Conservation (phyloP, 306 rosid species). For the Elaeagnus macrophylla region DNA sequence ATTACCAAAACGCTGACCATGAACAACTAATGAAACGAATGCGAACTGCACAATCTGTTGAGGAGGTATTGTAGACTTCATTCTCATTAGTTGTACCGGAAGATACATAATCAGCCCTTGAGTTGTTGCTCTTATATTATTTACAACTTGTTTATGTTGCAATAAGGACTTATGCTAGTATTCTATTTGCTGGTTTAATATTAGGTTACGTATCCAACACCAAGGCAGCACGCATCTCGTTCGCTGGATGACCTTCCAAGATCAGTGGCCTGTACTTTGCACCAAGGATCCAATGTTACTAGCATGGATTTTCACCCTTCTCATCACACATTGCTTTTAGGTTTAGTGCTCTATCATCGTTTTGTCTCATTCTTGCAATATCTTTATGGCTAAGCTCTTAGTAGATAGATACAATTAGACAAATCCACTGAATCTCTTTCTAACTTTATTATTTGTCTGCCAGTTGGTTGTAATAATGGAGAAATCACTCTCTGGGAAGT, state of each 20-base stretch:
- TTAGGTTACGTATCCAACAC: conserved; percentile 58
- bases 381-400: neutral
- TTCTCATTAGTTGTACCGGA: no score
- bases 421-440: neutral
- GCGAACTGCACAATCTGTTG: conserved; percentile 50
- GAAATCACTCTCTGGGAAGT: conserved; percentile 83
- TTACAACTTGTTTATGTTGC: conserved; percentile 6
- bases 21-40: conserved; percentile 67
- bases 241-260: conserved; percentile 70
- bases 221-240: conserved; percentile 60
- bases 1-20: conserved; percentile 61
- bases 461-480: conserved; percentile 76
- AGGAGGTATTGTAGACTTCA: conserved; percentile 48
- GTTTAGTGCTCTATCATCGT: conserved; percentile 28
- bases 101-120: neutral
- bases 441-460: conserved; percentile 14
- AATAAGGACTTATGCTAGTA: conserved; percentile 16
- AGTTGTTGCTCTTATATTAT: conserved; percentile 15
- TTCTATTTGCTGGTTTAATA: conserved; percentile 18
- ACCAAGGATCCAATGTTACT: conserved; percentile 69
- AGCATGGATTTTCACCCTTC: conserved; percentile 98
- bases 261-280: conserved; percentile 59
- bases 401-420: neutral
- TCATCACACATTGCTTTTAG: conserved; percentile 63
- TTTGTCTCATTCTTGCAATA: neutral